A percentile compares a stretch with the other conserved stretches of the same genome.
Conservation (phyloP, 1,284 basidiomycete species). For the Apiotrichum montevideense region DNA sequence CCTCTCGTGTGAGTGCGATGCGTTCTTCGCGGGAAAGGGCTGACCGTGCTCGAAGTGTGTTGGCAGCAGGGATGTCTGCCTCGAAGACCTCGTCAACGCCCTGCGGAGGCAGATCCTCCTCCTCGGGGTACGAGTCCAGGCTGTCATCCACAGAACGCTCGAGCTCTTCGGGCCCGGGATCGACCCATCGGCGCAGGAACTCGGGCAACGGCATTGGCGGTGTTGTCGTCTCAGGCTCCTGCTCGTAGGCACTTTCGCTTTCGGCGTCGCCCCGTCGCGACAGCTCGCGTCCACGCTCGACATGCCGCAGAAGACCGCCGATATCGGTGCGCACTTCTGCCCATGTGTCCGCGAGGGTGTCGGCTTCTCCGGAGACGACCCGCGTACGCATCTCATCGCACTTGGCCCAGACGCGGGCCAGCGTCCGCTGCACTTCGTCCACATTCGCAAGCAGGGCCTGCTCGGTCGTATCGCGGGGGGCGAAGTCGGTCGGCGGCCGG, state of each 20-base stretch:
- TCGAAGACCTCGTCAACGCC: conserved; percentile 36
- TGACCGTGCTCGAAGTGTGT: conserved; percentile 1
- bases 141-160: conserved; percentile 7
- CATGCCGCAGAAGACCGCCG: conserved; percentile 13
- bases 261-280: background rate
- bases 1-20: conserved; percentile 28
- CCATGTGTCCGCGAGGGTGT: conserved; percentile 6
- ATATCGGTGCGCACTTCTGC: conserved; percentile 15
- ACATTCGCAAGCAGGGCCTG: conserved; percentile 8
- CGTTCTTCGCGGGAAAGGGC: conserved; percentile 30
- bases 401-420: conserved; percentile 13
- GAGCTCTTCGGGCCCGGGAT: conserved; percentile 7
- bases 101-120: conserved; percentile 23
- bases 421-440: conserved; percentile 16
- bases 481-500: conserved; percentile 7
- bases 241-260: background rate
- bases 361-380: background rate
- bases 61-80: conserved; percentile 3
- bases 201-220: conserved; percentile 15
- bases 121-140: background rate
- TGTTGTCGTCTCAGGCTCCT: background rate
- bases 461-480: conserved; percentile 12
- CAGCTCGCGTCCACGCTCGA: conserved; percentile 15
- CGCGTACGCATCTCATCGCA: conserved; percentile 13
- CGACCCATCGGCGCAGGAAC: conserved; percentile 25